A percentile compares a stretch with the other conserved stretches of the same genome.
These are phyloP conservation scores for Miscanthus sacchariflorus DNA, from an alignment of 202 grass and related monocot genomes.

Conservation along the genomic window DNA sequence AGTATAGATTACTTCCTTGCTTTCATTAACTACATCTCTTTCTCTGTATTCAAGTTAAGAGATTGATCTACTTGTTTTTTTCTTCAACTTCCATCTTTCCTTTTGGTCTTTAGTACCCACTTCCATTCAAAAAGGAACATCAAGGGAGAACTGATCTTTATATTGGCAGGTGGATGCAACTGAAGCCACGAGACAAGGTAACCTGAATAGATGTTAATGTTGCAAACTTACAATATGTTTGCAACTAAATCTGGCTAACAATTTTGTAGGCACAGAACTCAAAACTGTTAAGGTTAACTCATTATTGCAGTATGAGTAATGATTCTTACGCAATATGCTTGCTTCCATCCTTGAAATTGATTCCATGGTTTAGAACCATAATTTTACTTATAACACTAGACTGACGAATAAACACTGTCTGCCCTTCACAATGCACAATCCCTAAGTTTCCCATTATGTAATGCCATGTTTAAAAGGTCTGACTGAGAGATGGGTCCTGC, in stretches of 20 bases:
- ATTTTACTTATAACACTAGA: background rate
- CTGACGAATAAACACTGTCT: background rate
- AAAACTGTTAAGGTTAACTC: conserved; percentile 1
- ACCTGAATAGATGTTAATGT: background rate
- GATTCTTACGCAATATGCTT: background rate
- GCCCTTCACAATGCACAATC: background rate
- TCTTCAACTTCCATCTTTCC: background rate
- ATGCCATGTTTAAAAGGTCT: conserved; percentile 36
- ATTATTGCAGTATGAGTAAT: background rate
- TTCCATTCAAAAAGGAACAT: conserved; percentile 76
- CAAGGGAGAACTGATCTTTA: conserved; percentile 86
- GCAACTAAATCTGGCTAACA: background rate
- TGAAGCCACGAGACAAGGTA: conserved; percentile 88
- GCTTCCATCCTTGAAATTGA: background rate
- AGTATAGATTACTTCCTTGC: conserved; percentile 8
- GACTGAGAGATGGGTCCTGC: conserved; percentile 32
- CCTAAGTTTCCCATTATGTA: background rate
- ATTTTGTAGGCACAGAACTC: background rate
- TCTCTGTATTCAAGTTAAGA: conserved; percentile 5
- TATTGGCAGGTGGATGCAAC: conserved; percentile 91
- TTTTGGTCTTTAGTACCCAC: conserved; percentile 66
- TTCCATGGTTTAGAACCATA: background rate
- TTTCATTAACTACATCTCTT: background rate
- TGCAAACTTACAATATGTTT: background rate
- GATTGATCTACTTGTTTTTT: background rate